These are phyloP conservation scores for Lunularia cruciata DNA, from an alignment of 225 moss, liverwort and hornwort genomes.

Conservation along the genomic window DNA sequence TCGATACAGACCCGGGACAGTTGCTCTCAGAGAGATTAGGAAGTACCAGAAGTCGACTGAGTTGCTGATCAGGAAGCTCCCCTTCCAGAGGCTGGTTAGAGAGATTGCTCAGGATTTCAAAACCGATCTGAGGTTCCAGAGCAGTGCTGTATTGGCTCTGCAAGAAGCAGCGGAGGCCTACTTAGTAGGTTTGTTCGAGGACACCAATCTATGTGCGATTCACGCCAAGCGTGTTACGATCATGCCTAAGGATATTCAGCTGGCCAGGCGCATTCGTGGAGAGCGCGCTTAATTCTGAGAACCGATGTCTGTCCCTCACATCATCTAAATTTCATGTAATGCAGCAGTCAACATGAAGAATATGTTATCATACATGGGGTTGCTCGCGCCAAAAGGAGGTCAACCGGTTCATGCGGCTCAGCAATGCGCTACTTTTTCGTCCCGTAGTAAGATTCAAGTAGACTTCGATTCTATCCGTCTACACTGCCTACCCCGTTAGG, in stretches of 20 bases:
- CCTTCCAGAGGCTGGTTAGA: slow-evolving; percentile 34
- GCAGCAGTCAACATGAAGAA: too few species aligned
- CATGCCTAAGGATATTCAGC: slow-evolving; percentile 39
- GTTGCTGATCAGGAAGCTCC: slow-evolving; percentile 32
- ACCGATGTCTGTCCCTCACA: too few species aligned
- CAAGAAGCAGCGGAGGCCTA: slow-evolving; percentile 31
- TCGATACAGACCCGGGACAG: slow-evolving; percentile 27
- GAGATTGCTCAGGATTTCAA: slow-evolving; percentile 42
- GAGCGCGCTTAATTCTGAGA: slow-evolving; percentile 21
- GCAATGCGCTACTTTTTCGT: too few species aligned
- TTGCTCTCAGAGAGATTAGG: slow-evolving; percentile 23
- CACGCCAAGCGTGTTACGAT: slow-evolving; percentile 41
- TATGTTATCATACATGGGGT: too few species aligned
- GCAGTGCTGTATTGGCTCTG: slow-evolving; percentile 34
- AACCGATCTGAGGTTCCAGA: slow-evolving; percentile 37
- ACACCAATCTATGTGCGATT: slow-evolving; percentile 37
- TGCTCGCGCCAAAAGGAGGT: too few species aligned
- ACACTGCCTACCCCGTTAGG: too few species aligned
- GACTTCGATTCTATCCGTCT: too few species aligned
- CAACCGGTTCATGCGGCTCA: too few species aligned
- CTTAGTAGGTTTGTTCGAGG: slow-evolving; percentile 35
- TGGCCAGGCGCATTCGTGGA: slow-evolving; percentile 34
- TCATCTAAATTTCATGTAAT: too few species aligned
- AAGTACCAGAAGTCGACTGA: slow-evolving; percentile 37
- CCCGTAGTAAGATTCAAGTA: too few species aligned